These are phyloP conservation scores for Apiosordaria backusii DNA, from an alignment of 495 filamentous ascomycete species.

Conservation along the genomic window DNA sequence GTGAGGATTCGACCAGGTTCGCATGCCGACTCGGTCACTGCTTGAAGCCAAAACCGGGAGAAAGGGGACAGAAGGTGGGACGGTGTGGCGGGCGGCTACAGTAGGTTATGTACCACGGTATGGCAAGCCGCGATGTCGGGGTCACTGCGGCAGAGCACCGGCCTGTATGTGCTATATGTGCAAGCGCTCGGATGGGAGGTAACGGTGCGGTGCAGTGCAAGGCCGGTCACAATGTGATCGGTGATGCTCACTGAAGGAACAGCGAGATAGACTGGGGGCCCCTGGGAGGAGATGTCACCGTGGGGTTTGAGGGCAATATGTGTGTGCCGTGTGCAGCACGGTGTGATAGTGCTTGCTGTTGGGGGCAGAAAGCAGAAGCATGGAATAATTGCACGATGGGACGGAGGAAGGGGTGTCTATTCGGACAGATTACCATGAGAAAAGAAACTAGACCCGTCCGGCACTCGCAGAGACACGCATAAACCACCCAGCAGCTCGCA, in stretches of 20 bases:
- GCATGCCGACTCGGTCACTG: conserved; percentile 20
- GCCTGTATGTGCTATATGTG: conserved; percentile 10
- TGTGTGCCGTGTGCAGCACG: not conserved
- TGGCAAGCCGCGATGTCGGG: conserved; percentile 19
- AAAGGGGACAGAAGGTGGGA: conserved; percentile 33
- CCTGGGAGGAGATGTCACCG: not conserved
- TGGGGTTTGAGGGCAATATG: too few species aligned
- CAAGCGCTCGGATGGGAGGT: conserved; percentile 29
- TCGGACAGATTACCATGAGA: not conserved
- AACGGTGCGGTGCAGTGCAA: conserved; percentile 12
- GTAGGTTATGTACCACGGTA: conserved; percentile 41
- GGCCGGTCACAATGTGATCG: conserved; percentile 25
- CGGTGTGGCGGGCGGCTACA: conserved; percentile 37
- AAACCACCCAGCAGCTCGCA: not conserved
- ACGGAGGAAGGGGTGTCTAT: too few species aligned
- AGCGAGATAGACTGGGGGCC: not conserved
- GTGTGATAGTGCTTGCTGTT: not conserved
- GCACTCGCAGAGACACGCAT: conserved; percentile 3
- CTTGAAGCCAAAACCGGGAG: conserved; percentile 34
- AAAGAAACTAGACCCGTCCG: too few species aligned
- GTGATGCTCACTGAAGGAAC: not conserved
- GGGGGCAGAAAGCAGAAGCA: not conserved
- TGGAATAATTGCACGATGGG: not conserved
- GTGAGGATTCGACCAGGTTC: too few species aligned
- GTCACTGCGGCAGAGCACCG: conserved; percentile 11